These are phyloP conservation scores for Komagataella pastoris DNA, from an alignment of 805 yeast genomes.

Conservation along the genomic window DNA sequence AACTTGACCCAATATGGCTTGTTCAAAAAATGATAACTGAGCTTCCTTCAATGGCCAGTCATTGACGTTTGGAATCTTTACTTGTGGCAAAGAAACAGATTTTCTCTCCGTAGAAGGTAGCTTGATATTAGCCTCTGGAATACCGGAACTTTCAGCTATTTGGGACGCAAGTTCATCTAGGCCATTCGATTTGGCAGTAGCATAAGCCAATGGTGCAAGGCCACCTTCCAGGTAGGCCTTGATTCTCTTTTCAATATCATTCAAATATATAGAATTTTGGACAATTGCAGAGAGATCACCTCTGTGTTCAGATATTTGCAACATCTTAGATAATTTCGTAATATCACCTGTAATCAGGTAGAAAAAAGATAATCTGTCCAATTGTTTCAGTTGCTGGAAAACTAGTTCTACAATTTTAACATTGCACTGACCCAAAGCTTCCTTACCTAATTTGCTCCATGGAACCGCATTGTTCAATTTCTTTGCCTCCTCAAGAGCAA, in stretches of 20 bases:
- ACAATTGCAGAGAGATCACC: slow-evolving; percentile 69
- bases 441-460: slow-evolving; percentile 78
- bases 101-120: slow-evolving; percentile 40
- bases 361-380: slow-evolving; percentile 83
- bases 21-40: slow-evolving; percentile 70
- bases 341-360: slow-evolving; percentile 77
- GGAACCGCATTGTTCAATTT: slow-evolving; percentile 50
- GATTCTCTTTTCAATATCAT: slow-evolving; percentile 65
- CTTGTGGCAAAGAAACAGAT: slow-evolving; percentile 32
- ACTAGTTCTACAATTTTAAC: slow-evolving; percentile 73
- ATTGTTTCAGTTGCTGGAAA: slow-evolving; percentile 73
- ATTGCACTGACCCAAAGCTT: slow-evolving; percentile 86
- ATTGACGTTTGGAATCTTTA: slow-evolving; percentile 22
- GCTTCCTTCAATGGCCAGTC: slow-evolving; percentile 81
- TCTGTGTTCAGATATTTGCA: slow-evolving; percentile 78
- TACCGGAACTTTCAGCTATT: slow-evolving; percentile 58
- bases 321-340: slow-evolving; percentile 70
- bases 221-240: slow-evolving; percentile 67
- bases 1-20: slow-evolving; percentile 66
- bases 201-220: slow-evolving; percentile 79
- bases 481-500: slow-evolving; percentile 84
- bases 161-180: slow-evolving; percentile 61
- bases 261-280: slow-evolving; percentile 69
- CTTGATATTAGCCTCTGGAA: slow-evolving; percentile 46
- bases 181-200: slow-evolving; percentile 82